Percentiles rank a stretch among this genome's conserved stretches.
phyloP scores from a whole-genome alignment of 2,329 filamentous ascomycete species.

The Verticillium dahliae region DNA sequence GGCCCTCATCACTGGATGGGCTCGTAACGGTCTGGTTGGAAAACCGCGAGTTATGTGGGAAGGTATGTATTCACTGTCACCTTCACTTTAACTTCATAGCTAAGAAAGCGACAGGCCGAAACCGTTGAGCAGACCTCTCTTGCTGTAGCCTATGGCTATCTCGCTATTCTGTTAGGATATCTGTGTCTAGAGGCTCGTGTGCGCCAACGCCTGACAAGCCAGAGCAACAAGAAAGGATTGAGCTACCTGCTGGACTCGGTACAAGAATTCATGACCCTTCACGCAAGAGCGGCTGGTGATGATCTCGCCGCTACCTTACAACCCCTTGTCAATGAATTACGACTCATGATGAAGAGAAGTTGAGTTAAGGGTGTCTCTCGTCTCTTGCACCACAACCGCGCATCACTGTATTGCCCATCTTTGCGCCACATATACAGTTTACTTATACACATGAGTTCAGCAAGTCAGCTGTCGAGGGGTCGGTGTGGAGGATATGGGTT shows the following conservation, averaged over 20 bases:
- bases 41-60: conserved; percentile 56
- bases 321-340: conserved; percentile 28
- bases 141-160: conserved; percentile 80
- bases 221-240: conserved; percentile 36
- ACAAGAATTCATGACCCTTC: conserved; percentile 46
- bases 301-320: conserved; percentile 26
- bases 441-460: background rate
- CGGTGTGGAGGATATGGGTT: background rate
- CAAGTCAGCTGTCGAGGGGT: background rate
- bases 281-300: conserved; percentile 29
- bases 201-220: conserved; percentile 32
- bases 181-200: conserved; percentile 54
- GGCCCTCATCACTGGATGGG: conserved; percentile 42
- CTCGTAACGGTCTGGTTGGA: conserved; percentile 63
- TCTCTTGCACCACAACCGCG: background rate
- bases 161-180: conserved; percentile 78
- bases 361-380: background rate
- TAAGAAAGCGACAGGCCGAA: conserved; percentile 45
- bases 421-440: background rate
- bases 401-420: background rate
- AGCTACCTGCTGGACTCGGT: conserved; percentile 43
- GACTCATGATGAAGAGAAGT: background rate
- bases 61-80: conserved; percentile 48
- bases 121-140: conserved; percentile 69
- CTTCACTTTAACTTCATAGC: background rate